These are phyloP conservation scores for Bolboschoenoplectus hybrid DNA, from an alignment of 202 grass and related monocot genomes.

Conservation along the genomic window DNA sequence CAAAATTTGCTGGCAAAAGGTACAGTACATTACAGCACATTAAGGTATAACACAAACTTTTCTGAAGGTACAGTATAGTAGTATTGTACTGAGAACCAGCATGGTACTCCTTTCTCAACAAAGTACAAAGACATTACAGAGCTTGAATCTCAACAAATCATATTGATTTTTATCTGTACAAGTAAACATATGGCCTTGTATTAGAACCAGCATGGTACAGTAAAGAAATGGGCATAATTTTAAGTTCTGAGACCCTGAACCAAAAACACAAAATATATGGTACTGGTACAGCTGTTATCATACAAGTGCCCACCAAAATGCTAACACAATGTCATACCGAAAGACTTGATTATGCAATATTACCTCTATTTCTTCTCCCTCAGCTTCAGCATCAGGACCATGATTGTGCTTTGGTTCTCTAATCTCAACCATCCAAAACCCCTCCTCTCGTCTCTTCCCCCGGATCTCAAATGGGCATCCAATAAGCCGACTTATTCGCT, in stretches of 20 bases:
- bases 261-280: neutral
- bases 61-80: neutral
- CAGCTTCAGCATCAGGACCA: conserved; percentile 15
- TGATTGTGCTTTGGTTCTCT: conserved; percentile 34
- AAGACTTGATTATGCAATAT: neutral
- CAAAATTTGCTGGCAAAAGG: neutral
- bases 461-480: conserved; percentile 37
- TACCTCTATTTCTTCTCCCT: conserved; percentile 30
- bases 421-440: conserved; percentile 37
- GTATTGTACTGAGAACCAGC: neutral
- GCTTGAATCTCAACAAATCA: neutral
- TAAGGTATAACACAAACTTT: neutral
- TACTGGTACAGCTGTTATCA: neutral
- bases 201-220: neutral
- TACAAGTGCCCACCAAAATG: conserved; percentile 1
- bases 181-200: neutral
- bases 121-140: neutral
- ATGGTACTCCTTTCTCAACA: neutral
- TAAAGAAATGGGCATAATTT: neutral
- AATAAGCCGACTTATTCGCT: conserved; percentile 21
- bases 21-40: neutral
- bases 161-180: conserved; percentile 3
- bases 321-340: neutral
- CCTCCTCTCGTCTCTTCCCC: conserved; percentile 30
- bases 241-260: neutral